These are phyloP conservation scores for Miscanthus lutarioriparius DNA, from an alignment of 176 grass and related monocot genomes.

Conservation along the genomic window DNA sequence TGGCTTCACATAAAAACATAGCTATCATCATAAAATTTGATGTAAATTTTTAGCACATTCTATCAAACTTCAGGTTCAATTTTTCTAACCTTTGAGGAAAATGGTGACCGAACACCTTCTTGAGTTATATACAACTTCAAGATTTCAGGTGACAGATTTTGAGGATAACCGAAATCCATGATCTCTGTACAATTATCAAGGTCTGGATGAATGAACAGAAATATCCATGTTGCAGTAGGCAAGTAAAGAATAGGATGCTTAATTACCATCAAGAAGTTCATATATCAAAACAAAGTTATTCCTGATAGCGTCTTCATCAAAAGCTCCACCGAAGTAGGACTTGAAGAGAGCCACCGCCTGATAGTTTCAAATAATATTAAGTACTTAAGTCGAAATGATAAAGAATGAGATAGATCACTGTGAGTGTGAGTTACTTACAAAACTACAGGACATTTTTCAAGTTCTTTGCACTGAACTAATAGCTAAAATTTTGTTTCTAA, in stretches of 20 bases:
- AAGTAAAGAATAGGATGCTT: constrained; percentile 21
- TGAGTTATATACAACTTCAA: constrained; percentile 99
- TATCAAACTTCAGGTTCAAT: constrained; percentile 23
- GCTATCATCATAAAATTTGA: background rate
- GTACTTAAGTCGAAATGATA: background rate
- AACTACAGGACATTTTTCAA: background rate
- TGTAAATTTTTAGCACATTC: background rate
- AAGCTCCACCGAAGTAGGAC: constrained; percentile 94
- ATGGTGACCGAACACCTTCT: constrained; percentile 95
- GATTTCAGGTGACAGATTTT: constrained; percentile 99
- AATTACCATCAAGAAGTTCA: constrained; percentile 99
- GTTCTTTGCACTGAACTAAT: constrained; percentile 1
- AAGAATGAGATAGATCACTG: constrained; percentile 7
- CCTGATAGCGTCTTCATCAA: constrained; percentile 98
- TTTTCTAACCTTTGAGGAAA: constrained; percentile 90
- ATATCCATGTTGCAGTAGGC: constrained; percentile 29
- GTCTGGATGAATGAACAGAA: constrained; percentile 16
- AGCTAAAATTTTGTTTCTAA: constrained; percentile 10
- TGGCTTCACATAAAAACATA: constrained; percentile 24
- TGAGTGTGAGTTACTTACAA: background rate
- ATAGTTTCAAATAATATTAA: constrained; percentile 39
- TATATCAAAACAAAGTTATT: constrained; percentile 99
- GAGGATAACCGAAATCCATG: constrained; percentile 99
- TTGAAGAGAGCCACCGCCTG: constrained; percentile 97
- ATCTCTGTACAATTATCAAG: constrained; percentile 74